These are phyloP conservation scores for Haplosporangium sp. DNA, from an alignment of 371 early-diverging fungal species.

Conservation along the genomic window DNA sequence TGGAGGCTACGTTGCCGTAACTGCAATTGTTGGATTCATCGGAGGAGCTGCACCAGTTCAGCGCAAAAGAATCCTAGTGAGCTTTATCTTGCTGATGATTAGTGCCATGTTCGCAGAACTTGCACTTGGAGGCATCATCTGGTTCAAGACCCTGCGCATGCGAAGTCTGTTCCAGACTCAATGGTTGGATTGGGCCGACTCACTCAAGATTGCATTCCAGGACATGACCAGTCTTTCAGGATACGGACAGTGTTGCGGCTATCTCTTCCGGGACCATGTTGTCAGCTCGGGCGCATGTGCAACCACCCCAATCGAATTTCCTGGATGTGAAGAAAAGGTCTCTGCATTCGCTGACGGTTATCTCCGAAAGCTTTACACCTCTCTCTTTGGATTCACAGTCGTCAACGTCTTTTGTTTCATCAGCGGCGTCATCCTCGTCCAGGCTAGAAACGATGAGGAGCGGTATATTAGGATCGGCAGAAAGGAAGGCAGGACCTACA, in stretches of 20 bases:
- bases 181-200: constrained; percentile 31
- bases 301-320: neutral
- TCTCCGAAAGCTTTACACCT: constrained; percentile 53
- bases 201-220: constrained; percentile 47
- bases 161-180: constrained; percentile 28
- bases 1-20: constrained; percentile 36
- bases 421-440: constrained; percentile 48
- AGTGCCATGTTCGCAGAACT: constrained; percentile 31
- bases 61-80: constrained; percentile 22
- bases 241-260: constrained; percentile 49
- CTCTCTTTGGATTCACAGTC: constrained; percentile 56
- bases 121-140: constrained; percentile 45
- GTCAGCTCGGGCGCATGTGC: constrained; percentile 30
- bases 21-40: constrained; percentile 26
- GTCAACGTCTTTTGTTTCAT: constrained; percentile 50
- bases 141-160: constrained; percentile 56
- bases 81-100: constrained; percentile 27
- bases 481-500: constrained; percentile 51
- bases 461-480: constrained; percentile 56
- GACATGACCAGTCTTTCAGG: constrained; percentile 41
- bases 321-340: constrained; percentile 50
- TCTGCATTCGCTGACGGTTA: constrained; percentile 41
- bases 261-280: constrained; percentile 2
- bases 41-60: constrained; percentile 29
- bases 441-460: constrained; percentile 57